Evolutionary conservation across 2,329 filamentous ascomycete genomes (phyloP).

Genomic region (Colletotrichum musae): DNA sequence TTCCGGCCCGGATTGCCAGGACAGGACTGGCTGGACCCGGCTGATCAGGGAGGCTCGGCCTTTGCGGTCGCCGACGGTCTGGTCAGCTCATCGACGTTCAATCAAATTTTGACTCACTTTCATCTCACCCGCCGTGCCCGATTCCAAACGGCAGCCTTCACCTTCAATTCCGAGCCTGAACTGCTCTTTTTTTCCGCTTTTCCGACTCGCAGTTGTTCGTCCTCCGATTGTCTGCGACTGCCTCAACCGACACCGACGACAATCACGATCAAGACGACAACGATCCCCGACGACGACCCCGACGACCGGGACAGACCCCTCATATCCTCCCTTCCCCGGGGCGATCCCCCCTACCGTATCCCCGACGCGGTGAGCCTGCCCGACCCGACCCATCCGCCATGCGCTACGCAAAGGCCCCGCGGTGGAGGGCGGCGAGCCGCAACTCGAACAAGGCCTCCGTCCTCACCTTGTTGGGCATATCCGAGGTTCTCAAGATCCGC

Average conservation of each 20-base stretch:
- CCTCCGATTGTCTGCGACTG: background rate
- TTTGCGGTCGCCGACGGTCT: slow-evolving; percentile 3
- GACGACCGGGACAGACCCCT: slow-evolving; percentile 4
- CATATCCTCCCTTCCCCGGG: background rate
- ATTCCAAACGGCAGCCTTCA: slow-evolving; percentile 16
- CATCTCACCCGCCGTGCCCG: slow-evolving; percentile 22
- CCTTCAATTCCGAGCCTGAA: background rate
- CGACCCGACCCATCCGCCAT: slow-evolving; percentile 36
- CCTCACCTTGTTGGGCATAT: slow-evolving; percentile 36
- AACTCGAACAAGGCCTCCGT: slow-evolving; percentile 37
- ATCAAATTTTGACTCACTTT: slow-evolving; percentile 36
- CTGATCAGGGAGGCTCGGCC: slow-evolving; percentile 25
- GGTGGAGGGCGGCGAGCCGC: slow-evolving; percentile 41
- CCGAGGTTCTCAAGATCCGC: slow-evolving; percentile 39
- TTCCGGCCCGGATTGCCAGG: slow-evolving; percentile 5
- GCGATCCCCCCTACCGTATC: slow-evolving; percentile 19
- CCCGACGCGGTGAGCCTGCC: slow-evolving; percentile 40
- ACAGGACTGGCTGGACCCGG: slow-evolving; percentile 26
- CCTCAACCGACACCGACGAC: background rate
- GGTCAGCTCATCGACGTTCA: slow-evolving; percentile 11
- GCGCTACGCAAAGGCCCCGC: slow-evolving; percentile 36
- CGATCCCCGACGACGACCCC: slow-evolving; percentile 1
- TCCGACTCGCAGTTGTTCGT: background rate
- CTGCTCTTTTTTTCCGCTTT: too few relatives aligned
- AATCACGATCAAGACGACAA: background rate